Conservation (phyloP, 2,329 filamentous ascomycete species). For the Mycosphaerelloides madeirae region DNA sequence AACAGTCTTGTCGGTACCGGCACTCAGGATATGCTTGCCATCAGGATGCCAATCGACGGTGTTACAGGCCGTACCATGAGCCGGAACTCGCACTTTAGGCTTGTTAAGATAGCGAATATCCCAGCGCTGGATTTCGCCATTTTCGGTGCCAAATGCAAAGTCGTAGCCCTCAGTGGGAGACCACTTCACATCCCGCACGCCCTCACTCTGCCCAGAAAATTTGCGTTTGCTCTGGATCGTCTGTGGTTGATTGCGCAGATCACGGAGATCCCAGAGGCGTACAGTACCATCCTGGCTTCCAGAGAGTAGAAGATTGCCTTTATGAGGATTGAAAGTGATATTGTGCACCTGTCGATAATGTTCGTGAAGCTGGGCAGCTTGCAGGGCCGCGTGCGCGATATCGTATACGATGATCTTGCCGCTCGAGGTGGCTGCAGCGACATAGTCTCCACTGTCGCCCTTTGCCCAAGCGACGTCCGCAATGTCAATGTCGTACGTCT, state of each 20-base stretch:
- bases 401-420: constrained; percentile 63
- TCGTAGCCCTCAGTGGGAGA: constrained; percentile 58
- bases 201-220: constrained; percentile 55
- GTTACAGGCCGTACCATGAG: constrained; percentile 54
- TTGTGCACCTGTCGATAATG: constrained; percentile 62
- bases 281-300: constrained; percentile 62
- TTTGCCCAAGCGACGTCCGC: constrained; percentile 66
- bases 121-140: constrained; percentile 60
- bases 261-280: constrained; percentile 60
- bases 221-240: constrained; percentile 52
- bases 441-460: constrained; percentile 54
- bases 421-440: constrained; percentile 61
- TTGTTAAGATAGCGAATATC: constrained; percentile 55
- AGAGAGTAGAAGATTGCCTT: constrained; percentile 56
- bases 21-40: constrained; percentile 59
- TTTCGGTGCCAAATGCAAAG: constrained; percentile 62
- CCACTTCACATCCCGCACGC: constrained; percentile 61
- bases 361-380: constrained; percentile 59
- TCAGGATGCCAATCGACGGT: constrained; percentile 65
- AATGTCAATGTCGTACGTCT: constrained; percentile 51
- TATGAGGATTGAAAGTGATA: constrained; percentile 60
- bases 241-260: constrained; percentile 42
- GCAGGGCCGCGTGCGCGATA: constrained; percentile 56
- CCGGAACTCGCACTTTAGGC: constrained; percentile 56
- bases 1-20: constrained; percentile 58